These are phyloP conservation scores for Magnolia sinica DNA, from an alignment of 164 flowering plant species.

Conservation along the genomic window DNA sequence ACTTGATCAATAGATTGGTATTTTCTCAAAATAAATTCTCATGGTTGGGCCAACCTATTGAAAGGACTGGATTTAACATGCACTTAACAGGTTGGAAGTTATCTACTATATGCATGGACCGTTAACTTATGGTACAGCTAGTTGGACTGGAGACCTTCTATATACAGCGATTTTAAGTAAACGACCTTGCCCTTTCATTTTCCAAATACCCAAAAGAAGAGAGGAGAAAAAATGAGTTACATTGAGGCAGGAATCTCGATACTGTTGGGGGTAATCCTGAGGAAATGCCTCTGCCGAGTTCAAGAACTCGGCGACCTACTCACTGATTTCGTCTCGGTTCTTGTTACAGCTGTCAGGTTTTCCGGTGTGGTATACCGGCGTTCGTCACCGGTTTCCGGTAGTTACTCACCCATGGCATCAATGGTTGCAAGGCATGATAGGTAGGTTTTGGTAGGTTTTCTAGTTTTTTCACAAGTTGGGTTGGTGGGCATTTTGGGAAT, in stretches of 20 bases:
- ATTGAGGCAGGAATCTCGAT: slow-evolving; percentile 21
- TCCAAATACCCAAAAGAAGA: not conserved
- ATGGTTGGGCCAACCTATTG: too few relatives aligned
- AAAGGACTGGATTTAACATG: too few relatives aligned
- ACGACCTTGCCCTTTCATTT: not conserved
- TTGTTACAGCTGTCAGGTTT: slow-evolving; percentile 23
- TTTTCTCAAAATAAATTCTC: too few relatives aligned
- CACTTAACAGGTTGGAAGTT: too few relatives aligned
- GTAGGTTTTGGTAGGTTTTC: slow-evolving; percentile 2
- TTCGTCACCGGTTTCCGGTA: slow-evolving; percentile 7
- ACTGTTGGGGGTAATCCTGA: slow-evolving; percentile 27
- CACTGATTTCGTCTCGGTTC: slow-evolving; percentile 17
- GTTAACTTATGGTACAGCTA: too few relatives aligned
- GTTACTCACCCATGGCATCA: slow-evolving; percentile 22
- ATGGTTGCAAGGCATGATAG: slow-evolving; percentile 27
- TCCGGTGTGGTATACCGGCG: slow-evolving; percentile 16
- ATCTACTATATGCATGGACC: too few relatives aligned
- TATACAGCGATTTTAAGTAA: too few relatives aligned
- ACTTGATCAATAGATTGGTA: too few relatives aligned
- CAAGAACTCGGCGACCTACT: slow-evolving; percentile 25
- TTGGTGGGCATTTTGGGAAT: too few relatives aligned
- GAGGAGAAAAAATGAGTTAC: slow-evolving; percentile 17
- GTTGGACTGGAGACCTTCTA: too few relatives aligned
- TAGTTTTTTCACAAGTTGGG: too few relatives aligned
- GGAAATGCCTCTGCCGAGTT: slow-evolving; percentile 30